Base-by-base conservation (phyloP, 2,329 filamentous ascomycete species). In the Chalara sp. region DNA sequence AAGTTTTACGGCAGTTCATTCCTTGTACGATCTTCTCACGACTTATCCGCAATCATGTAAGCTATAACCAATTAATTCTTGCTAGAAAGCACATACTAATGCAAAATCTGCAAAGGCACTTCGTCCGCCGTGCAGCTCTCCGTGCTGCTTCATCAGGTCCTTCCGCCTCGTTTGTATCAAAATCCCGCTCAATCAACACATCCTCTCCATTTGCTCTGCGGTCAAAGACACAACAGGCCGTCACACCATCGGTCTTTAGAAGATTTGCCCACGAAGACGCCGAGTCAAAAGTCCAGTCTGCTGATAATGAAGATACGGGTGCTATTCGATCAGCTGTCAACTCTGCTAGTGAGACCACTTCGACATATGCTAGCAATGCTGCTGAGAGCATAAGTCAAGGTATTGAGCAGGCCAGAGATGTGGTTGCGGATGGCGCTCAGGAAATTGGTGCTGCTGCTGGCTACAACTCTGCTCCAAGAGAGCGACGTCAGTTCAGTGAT, bases 81-180 rank as follows among this genome's bases (percentile, higher is more conserved):
- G 21, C 21, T 21, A 21, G 21, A 21, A 21, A 21, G 21, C 21
- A 21, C 21, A 21, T 21, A 21, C 21, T 31, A 6, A 28, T 32
- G 8, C 43, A 45, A 10, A 7, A 5, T 11, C 43, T 37, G 8
- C 35, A 8, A 41, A 66, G 64, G 64, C 62, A 65, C 60, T 54
- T 62, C 55, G 57, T 85, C 58, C 78, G 80, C 54, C 78, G 77
- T 61, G 70, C 75, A 57, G 78, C 79, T 58, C 70, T 74, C 62
- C 76, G 79, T 62, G 73, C 79, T 46, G 73, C 79, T 52, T 68
- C 72, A 29, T 68, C 73, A 33, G 35, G 8, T n/a, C 68, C 72
- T 47, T 70, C 74, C 33, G 60, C 67, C 54, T 70, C 71, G 44
- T 63, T 71, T 57, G 58, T 72, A 53, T 67, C 68, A 39, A 72